Conservation (phyloP, 2,329 filamentous ascomycete species). For the Dothiorella sarmentorum region DNA sequence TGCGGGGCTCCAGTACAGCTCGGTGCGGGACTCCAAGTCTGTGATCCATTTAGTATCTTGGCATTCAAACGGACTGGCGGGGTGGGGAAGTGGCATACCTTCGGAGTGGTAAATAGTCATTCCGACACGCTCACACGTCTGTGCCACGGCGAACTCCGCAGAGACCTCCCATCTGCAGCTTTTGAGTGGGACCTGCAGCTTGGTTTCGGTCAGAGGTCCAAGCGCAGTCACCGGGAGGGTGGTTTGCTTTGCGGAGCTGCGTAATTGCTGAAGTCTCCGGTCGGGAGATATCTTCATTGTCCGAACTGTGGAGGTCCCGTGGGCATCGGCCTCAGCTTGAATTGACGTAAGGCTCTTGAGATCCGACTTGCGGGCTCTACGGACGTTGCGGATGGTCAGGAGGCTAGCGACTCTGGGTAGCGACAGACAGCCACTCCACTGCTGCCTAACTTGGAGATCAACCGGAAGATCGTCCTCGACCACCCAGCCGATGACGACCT, state of each 20-base stretch:
- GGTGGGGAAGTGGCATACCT: slow-evolving; percentile 18
- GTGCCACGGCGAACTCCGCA: slow-evolving; percentile 23
- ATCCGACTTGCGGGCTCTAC: slow-evolving; percentile 34
- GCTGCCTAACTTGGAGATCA: slow-evolving; percentile 41
- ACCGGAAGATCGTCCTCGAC: slow-evolving; percentile 50
- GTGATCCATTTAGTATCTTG: neutral
- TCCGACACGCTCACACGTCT: slow-evolving; percentile 22
- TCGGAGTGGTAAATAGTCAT: slow-evolving; percentile 25
- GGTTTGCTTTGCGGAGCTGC: slow-evolving; percentile 30
- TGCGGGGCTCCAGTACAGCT: slow-evolving; percentile 37
- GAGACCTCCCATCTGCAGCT: slow-evolving; percentile 25
- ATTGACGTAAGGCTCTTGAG: slow-evolving; percentile 44
- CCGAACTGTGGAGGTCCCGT: slow-evolving; percentile 39
- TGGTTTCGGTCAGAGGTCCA: neutral
- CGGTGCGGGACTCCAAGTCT: slow-evolving; percentile 35
- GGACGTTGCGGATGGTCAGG: slow-evolving; percentile 38
- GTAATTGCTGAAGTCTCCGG: slow-evolving; percentile 5
- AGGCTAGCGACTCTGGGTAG: slow-evolving; percentile 46
- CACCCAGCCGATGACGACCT: slow-evolving; percentile 51
- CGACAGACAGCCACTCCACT: slow-evolving; percentile 50
- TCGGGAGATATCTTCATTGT: slow-evolving; percentile 36
- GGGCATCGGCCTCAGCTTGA: slow-evolving; percentile 19
- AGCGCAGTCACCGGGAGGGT: neutral
- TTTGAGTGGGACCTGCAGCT: slow-evolving; percentile 4
- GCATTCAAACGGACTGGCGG: neutral